Percentiles rank a stretch among this genome's conserved stretches.
phyloP scores from a whole-genome alignment of 495 filamentous ascomycete species.

The Aspergillus mulundensis region DNA sequence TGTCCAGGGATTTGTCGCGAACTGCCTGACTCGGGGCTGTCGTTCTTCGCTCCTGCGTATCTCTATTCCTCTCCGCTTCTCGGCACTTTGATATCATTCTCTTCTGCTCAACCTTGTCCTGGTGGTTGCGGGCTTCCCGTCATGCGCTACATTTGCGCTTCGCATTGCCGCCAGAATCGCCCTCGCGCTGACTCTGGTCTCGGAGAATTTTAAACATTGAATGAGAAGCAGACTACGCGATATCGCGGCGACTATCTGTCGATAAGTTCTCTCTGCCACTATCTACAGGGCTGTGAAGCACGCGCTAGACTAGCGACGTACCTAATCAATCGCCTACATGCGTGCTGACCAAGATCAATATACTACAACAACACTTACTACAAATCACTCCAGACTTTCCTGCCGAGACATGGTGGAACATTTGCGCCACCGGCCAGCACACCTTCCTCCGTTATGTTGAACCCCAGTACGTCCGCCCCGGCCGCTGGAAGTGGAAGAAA shows the following conservation, averaged over 20 bases:
- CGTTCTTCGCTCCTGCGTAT: conserved; percentile 3
- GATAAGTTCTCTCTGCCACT: not conserved
- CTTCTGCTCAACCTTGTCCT: not conserved
- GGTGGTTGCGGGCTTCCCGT: conserved; percentile 14
- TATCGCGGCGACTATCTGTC: conserved; percentile 1
- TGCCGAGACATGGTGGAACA: conserved; percentile 37
- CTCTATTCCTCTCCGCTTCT: not conserved
- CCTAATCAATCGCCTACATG: conserved; percentile 28
- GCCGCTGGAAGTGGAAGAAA: conserved; percentile 41
- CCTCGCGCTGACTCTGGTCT: conserved; percentile 11
- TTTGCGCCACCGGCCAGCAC: conserved; percentile 23
- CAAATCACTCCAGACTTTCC: conserved; percentile 16
- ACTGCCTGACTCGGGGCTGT: conserved; percentile 5
- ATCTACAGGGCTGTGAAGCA: not conserved
- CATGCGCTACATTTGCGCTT: conserved; percentile 22
- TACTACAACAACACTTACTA: conserved; percentile 8
- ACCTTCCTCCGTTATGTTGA: conserved; percentile 35
- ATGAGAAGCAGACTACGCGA: not conserved
- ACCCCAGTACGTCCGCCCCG: conserved; percentile 27
- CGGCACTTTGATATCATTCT: not conserved
- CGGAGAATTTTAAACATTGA: conserved; percentile 10
- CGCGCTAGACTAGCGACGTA: not conserved
- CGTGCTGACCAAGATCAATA: conserved; percentile 26
- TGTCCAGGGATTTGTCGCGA: conserved; percentile 8
- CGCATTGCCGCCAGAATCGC: conserved; percentile 17